A percentile compares a stretch with the other conserved stretches of the same genome.
These are phyloP conservation scores for Cucumis hystrix DNA, from an alignment of 306 rosid genomes.

Conservation along the genomic window DNA sequence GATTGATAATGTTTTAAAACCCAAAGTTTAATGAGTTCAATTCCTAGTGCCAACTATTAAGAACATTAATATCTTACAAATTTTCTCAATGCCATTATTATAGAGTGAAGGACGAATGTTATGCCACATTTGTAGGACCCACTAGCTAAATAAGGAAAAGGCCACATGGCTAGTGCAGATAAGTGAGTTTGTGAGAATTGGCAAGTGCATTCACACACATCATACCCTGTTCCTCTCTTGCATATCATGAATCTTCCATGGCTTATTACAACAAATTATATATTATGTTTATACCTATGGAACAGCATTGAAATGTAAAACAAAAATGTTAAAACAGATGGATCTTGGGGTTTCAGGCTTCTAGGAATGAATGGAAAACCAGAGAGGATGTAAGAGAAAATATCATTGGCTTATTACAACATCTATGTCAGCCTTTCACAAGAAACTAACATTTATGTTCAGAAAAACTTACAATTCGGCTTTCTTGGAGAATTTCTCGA, in stretches of 20 bases:
- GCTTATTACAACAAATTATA: not conserved
- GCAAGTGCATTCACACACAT: not conserved
- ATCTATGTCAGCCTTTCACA: not conserved
- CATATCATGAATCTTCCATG: not conserved
- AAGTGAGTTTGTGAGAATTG: not conserved
- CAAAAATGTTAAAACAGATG: not conserved
- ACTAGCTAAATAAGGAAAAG: not conserved
- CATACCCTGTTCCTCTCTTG: not conserved
- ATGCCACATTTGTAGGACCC: not conserved
- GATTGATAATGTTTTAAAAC: not conserved
- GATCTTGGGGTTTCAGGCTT: not conserved
- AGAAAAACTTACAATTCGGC: constrained; percentile 69
- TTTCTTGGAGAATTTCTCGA: constrained; percentile 97
- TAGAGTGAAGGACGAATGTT: not conserved
- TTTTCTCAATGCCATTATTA: not conserved
- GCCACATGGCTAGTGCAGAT: not conserved
- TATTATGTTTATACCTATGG: not conserved
- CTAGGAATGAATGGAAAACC: not conserved
- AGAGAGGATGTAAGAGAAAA: not conserved
- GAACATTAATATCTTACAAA: not conserved
- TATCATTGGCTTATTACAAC: not conserved
- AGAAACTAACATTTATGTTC: not conserved
- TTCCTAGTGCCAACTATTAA: not conserved
- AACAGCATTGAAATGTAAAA: not conserved
- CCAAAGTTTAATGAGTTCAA: not conserved